A percentile compares a stretch with the other conserved stretches of the same genome.
Conservation (phyloP, 2,329 filamentous ascomycete species). For the Claviceps pusilla region DNA sequence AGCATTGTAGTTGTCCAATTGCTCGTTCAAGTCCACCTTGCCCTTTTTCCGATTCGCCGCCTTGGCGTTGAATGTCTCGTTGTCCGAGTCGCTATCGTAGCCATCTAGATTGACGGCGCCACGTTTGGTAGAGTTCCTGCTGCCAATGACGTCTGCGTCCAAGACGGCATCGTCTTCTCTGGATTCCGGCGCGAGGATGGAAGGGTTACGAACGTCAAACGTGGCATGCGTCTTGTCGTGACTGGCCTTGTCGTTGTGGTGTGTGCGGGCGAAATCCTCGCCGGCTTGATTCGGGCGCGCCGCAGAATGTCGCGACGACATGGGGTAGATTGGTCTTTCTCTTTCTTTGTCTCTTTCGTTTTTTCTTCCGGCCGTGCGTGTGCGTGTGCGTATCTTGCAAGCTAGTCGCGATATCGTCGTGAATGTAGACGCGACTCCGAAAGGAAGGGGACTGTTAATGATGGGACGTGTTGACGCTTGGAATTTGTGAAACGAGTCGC, state of each 20-base stretch:
- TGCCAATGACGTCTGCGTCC: slow-evolving; percentile 85
- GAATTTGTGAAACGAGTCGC: background rate
- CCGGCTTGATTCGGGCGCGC: slow-evolving; percentile 71
- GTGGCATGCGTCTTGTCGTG: slow-evolving; percentile 58
- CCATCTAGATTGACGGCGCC: slow-evolving; percentile 93
- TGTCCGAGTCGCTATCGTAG: slow-evolving; percentile 86
- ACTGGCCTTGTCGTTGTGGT: slow-evolving; percentile 45
- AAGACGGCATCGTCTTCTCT: slow-evolving; percentile 58
- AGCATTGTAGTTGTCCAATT: slow-evolving; percentile 39
- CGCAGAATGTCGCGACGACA: slow-evolving; percentile 12
- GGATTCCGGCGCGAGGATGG: slow-evolving; percentile 71
- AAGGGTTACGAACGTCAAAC: slow-evolving; percentile 91
- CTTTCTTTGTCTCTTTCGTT: no score
- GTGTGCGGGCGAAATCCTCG: slow-evolving; percentile 64
- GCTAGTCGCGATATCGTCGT: background rate
- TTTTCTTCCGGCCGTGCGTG: no score
- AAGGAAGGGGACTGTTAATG: background rate
- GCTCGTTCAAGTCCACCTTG: slow-evolving; percentile 34
- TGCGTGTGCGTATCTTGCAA: no score
- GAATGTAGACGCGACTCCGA: background rate
- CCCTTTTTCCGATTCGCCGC: slow-evolving; percentile 43
- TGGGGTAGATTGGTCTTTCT: background rate
- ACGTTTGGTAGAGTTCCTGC: slow-evolving; percentile 63
- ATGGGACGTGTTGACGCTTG: background rate
- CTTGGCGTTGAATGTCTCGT: slow-evolving; percentile 72